Base-by-base conservation (phyloP, 73 alveolate species). In the Stentor roeselii region DNA sequence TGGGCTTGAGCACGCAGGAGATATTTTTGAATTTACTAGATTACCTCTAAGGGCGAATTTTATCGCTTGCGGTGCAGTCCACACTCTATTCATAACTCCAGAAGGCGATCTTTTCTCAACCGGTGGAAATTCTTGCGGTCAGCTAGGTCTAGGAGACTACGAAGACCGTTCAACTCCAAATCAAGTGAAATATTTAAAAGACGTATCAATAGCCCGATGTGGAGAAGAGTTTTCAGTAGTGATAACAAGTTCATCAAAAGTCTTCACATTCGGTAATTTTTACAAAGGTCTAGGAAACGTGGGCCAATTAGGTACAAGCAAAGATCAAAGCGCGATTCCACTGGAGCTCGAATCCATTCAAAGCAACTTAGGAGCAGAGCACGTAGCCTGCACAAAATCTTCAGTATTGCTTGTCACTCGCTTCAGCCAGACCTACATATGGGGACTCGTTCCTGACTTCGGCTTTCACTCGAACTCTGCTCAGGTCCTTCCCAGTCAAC, bases 101-200 rank as follows among this genome's bases (percentile, higher is more conserved):
- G 15, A 39, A 0, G 95, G 95, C 21, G 61, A 40, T 35, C 84
- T 90, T 3, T 86, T 74, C 35, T 80, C 94, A 34, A 80, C 89
- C 75, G 98, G 98, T 30, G 78, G 89, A 3, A 93, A 93, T 60
- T 61, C 86, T 2, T 76, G 75, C 35, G 95, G 95, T 15, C 88
- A 93, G 84, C 87, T 93, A 39, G 98, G 98, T n/a, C 84, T 89
- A 3, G 95, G 95, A 67, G 27, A 34, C 34, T 32, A 27, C 41
- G 27, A 67, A 30, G 80, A 67, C 2, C 41, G 11, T n/a, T 30
- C 14, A 27, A 21, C 80, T 15, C 41, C 41, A 15, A 21, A n/a
- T 21, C n/a, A 30, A 67, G 34, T 67, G 27, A n/a, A 21, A 0
- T 14, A 0, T 2, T 1, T 32, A n/a, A n/a, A 67, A 21, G n/a